Conservation (phyloP, 768 basidiomycete species). For the Suillus luteus region DNA sequence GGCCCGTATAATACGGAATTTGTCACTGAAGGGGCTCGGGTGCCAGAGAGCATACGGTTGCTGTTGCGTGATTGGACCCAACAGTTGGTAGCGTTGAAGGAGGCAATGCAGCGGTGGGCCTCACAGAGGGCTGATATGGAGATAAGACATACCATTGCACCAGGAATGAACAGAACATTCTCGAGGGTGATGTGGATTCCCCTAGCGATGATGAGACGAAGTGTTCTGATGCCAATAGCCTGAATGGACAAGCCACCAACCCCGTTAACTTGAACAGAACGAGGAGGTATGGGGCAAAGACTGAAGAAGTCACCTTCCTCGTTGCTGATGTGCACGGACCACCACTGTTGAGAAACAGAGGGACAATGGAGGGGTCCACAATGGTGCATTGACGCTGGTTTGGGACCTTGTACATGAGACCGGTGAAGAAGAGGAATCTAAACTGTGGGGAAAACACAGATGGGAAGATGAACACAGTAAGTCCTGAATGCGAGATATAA, state of each 20-base stretch:
- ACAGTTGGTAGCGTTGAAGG: slow-evolving; percentile 23
- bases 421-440: too few relatives aligned
- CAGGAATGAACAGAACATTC: slow-evolving; percentile 22
- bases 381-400: not conserved
- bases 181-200: slow-evolving; percentile 14
- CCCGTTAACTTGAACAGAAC: slow-evolving; percentile 29
- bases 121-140: slow-evolving; percentile 23
- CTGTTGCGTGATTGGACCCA: slow-evolving; percentile 3
- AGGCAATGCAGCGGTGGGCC: slow-evolving; percentile 8
- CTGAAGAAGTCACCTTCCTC: slow-evolving; percentile 26
- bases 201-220: slow-evolving; percentile 21
- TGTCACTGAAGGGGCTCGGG: too few relatives aligned
- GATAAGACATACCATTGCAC: slow-evolving; percentile 20
- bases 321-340: slow-evolving; percentile 29
- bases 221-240: slow-evolving; percentile 29
- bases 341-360: slow-evolving; percentile 31
- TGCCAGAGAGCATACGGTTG: not conserved
- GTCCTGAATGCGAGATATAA: too few relatives aligned
- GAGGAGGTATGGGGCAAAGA: slow-evolving; percentile 24
- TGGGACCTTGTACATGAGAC: not conserved
- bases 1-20: too few relatives aligned
- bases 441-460: too few relatives aligned
- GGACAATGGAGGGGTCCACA: not conserved
- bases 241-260: slow-evolving; percentile 29
- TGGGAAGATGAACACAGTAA: too few relatives aligned